Conservation (phyloP, 192 early-diverging fungal genomes). For the Linnemannia schmuckeri region DNA sequence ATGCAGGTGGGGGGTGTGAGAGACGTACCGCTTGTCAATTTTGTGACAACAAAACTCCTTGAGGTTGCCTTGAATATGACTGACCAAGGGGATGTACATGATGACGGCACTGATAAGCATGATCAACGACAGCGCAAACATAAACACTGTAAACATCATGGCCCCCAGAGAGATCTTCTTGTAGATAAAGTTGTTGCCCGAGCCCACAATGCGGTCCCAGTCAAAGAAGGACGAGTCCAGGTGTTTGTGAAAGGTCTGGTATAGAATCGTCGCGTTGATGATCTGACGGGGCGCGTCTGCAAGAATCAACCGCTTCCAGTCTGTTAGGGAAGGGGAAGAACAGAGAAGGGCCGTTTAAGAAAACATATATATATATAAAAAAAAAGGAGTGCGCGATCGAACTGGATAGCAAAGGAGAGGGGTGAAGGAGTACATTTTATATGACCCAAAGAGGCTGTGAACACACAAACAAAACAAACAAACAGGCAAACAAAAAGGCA, state of each 20-base stretch:
- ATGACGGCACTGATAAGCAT: slow-evolving; percentile 71
- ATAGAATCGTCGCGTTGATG: slow-evolving; percentile 70
- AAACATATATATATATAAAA: not conserved
- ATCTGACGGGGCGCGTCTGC: slow-evolving; percentile 88
- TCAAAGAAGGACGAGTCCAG: slow-evolving; percentile 17
- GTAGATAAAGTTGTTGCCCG: slow-evolving; percentile 7
- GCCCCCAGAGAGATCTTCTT: slow-evolving; percentile 44
- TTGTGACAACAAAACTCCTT: slow-evolving; percentile 93
- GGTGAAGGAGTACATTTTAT: not conserved
- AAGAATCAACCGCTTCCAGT: slow-evolving; percentile 87
- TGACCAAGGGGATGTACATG: slow-evolving; percentile 84
- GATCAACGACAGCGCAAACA: slow-evolving; percentile 71
- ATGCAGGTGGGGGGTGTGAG: not conserved
- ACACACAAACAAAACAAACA: not conserved
- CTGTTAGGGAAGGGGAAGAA: slow-evolving; percentile 32
- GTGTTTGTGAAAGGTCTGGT: slow-evolving; percentile 44
- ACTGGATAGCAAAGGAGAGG: not conserved
- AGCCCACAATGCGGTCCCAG: slow-evolving; percentile 21
- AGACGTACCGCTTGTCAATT: slow-evolving; percentile 86
- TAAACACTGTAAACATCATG: slow-evolving; percentile 74
- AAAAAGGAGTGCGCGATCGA: not conserved
- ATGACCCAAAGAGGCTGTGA: not conserved
- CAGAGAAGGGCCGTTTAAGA: not conserved
- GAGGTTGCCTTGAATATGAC: slow-evolving; percentile 85
- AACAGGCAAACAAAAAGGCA: not conserved